These are phyloP conservation scores for Yamadazyma taylorii DNA, from an alignment of 1,139 yeast genomes.

Conservation along the genomic window DNA sequence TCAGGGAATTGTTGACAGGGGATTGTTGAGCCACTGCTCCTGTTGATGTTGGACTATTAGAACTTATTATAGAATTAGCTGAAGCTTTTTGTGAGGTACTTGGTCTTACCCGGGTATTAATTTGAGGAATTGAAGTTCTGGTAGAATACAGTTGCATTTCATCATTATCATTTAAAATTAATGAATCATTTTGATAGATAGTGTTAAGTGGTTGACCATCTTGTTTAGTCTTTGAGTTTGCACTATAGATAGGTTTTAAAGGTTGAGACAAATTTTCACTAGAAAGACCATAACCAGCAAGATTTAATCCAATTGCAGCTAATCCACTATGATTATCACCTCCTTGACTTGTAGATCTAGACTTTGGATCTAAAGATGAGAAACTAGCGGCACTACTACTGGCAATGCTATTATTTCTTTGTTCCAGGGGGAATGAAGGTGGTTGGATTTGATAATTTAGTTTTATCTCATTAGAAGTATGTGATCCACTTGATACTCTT, in stretches of 20 bases:
- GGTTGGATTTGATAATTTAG: conserved; percentile 5
- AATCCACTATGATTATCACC: conserved; percentile 8
- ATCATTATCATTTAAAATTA: conserved; percentile 13
- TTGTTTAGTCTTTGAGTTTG: conserved; percentile 6
- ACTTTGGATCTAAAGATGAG: conserved; percentile 29
- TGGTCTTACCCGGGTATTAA: conserved; percentile 1
- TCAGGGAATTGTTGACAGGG: background rate
- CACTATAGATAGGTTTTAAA: conserved; percentile 6
- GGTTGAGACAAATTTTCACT: conserved; percentile 30
- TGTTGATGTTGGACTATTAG: too few relatives aligned
- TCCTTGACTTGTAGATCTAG: conserved; percentile 13
- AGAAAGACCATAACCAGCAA: conserved; percentile 24
- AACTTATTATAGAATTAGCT: background rate
- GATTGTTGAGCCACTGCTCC: too few relatives aligned
- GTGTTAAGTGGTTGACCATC: conserved; percentile 6
- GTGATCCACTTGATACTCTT: conserved; percentile 19
- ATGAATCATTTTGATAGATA: conserved; percentile 15
- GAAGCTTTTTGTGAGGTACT: background rate
- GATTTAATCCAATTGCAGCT: conserved; percentile 13
- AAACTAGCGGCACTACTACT: conserved; percentile 23
- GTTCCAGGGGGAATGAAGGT: conserved; percentile 4
- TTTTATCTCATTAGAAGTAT: conserved; percentile 11
- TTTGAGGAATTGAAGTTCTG: background rate
- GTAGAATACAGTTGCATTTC: background rate
- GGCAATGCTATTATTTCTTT: conserved; percentile 15